A percentile compares a stretch with the other conserved stretches of the same genome.
These are phyloP conservation scores for Irpex rosettiformis DNA, from an alignment of 1,284 basidiomycete genomes.

Conservation along the genomic window DNA sequence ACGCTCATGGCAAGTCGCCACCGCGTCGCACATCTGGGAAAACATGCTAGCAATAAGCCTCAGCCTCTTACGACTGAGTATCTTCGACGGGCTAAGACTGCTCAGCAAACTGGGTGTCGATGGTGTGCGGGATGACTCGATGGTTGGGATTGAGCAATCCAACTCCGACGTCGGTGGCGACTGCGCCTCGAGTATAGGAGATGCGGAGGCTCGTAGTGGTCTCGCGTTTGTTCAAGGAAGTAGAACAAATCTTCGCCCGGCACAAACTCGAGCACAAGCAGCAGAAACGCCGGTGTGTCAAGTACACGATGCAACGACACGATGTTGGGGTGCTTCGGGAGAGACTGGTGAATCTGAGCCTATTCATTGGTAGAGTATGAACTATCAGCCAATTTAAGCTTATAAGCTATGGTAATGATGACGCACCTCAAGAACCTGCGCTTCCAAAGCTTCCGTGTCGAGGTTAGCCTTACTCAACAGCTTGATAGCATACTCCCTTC, in stretches of 20 bases:
- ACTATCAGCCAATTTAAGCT: background rate
- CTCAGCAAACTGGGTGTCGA: conserved; percentile 93
- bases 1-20: conserved; percentile 92
- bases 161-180: conserved; percentile 2
- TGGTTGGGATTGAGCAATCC: conserved; percentile 17
- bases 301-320: conserved; percentile 92
- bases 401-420: conserved; percentile 9
- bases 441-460: conserved; percentile 78
- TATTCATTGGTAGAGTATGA: conserved; percentile 24
- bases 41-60: conserved; percentile 97
- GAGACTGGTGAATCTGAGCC: conserved; percentile 93
- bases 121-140: conserved; percentile 64
- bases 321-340: conserved; percentile 90
- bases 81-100: conserved; percentile 77
- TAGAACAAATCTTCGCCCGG: conserved; percentile 97
- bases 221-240: conserved; percentile 92
- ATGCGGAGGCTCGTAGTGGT: conserved; percentile 65
- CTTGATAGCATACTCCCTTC: conserved; percentile 93
- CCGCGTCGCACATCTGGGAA: conserved; percentile 95
- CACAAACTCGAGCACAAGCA: conserved; percentile 87
- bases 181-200: conserved; percentile 23
- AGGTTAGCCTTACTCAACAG: conserved; percentile 93
- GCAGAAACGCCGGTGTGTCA: conserved; percentile 77
- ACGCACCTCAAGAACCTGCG: conserved; percentile 85
- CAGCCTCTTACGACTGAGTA: conserved; percentile 85